Base-by-base conservation (phyloP, 164 flowering plant species). In the Kingdonia uniflora region DNA sequence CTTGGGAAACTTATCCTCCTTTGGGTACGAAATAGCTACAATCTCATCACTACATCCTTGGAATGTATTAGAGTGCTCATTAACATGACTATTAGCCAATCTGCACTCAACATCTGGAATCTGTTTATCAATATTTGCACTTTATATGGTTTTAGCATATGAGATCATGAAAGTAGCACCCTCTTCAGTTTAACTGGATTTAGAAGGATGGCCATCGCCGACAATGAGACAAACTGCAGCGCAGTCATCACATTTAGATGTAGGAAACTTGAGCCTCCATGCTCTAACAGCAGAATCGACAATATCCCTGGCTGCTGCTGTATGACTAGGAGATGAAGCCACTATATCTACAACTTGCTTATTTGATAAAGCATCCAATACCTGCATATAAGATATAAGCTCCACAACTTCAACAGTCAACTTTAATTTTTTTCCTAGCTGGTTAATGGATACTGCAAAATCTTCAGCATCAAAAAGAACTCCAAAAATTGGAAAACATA, bases 1-100 rank as follows among this genome's bases (percentile, higher is more conserved):
- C 19, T 45, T 71, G 6, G 72, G 56, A 25, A 50, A 16, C 39
- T 64, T 77, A 19, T 47, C 48, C 19, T 44, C 21, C 8, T n/a
- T 44, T 19, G 21, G 7, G 12, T 19, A 16, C 2, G 20, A 19
- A 44, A 44, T 19, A 44, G 48, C 17, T 2, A 44, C 48, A 16
- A 44, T 44, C 21, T 44, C 21, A 19, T n/a, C n/a, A n/a, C n/a
- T n/a, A n/a, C n/a, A n/a, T n/a, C n/a, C n/a, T n/a, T n/a, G 12
- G 6, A 42, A 16, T 11, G 44, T 15, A 5, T 42, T 17, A 6
- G n/a, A 42, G 44, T n/a, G n/a, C n/a, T 29, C 35, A 29, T 29
- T 8, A 29, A 29, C 8, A 8, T 29, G 8, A 29, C 8, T 29
- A 29, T 29, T 29, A 3, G 8, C 35, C 35, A 4, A 29, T 3